Conservation (phyloP, 2,329 filamentous ascomycete species). For the Taxawa tesnikishii region DNA sequence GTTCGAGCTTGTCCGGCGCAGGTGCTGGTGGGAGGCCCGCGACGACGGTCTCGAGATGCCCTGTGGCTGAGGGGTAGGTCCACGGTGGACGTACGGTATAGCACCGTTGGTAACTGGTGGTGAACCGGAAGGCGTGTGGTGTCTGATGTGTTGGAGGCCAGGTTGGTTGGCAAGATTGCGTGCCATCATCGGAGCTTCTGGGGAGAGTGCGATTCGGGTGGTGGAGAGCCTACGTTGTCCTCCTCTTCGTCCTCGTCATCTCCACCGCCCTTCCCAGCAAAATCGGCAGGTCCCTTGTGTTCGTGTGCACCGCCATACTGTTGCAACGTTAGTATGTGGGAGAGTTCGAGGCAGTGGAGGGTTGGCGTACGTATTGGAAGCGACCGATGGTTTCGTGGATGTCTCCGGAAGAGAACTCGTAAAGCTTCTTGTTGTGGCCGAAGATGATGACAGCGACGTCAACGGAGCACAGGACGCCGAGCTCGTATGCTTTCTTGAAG, state of each 20-base stretch:
- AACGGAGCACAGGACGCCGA: slow-evolving; percentile 94
- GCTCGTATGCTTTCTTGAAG: slow-evolving; percentile 98
- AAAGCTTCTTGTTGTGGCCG: slow-evolving; percentile 96
- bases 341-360: slow-evolving; percentile 7
- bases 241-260: slow-evolving; percentile 68
- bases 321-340: slow-evolving; percentile 13
- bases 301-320: slow-evolving; percentile 90
- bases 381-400: slow-evolving; percentile 82
- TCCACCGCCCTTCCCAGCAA: slow-evolving; percentile 59
- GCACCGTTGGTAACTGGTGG: slow-evolving; percentile 69
- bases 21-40: slow-evolving; percentile 53
- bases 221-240: slow-evolving; percentile 48
- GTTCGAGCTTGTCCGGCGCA: slow-evolving; percentile 62
- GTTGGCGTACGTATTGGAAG: slow-evolving; percentile 72
- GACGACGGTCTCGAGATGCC: slow-evolving; percentile 66
- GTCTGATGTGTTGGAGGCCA: slow-evolving; percentile 68
- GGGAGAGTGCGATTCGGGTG: slow-evolving; percentile 53
- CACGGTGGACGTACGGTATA: slow-evolving; percentile 56
- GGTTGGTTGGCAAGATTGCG: slow-evolving; percentile 39
- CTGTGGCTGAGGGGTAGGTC: slow-evolving; percentile 71
- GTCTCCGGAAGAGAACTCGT: slow-evolving; percentile 90
- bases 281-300: slow-evolving; percentile 90
- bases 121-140: slow-evolving; percentile 73
- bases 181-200: slow-evolving; percentile 41
- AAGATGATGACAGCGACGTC: slow-evolving; percentile 99